Conservation (phyloP, 108 stramenopile species). For the Chaetoceros tenuissimus region DNA sequence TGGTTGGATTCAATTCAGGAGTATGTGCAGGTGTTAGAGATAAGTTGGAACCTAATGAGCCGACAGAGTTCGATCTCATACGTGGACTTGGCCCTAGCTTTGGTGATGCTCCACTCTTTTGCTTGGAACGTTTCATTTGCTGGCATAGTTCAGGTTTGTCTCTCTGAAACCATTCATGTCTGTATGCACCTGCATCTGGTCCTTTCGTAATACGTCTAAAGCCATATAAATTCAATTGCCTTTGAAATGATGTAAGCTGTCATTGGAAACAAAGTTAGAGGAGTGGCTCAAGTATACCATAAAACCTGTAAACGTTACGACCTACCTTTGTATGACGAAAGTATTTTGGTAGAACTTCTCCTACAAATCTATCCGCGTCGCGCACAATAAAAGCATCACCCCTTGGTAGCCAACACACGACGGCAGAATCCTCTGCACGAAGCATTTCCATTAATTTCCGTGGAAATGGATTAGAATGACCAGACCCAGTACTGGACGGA, state of each 20-base stretch:
- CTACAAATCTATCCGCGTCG: conserved; percentile 71
- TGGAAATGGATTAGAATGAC: conserved; percentile 83
- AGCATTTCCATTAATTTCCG: conserved; percentile 89
- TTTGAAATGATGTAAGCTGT: conserved; percentile 72
- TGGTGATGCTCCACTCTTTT: conserved; percentile 47
- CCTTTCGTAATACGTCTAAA: conserved; percentile 58
- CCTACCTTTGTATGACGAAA: conserved; percentile 86
- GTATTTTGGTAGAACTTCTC: conserved; percentile 71
- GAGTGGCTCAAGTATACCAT: neutral
- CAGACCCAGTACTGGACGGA: conserved; percentile 17
- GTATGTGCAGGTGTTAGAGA: conserved; percentile 25
- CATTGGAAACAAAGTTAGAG: neutral
- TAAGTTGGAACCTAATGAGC: conserved; percentile 31
- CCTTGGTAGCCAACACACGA: conserved; percentile 77
- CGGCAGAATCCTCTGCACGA: conserved; percentile 58
- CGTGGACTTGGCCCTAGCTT: conserved; percentile 40
- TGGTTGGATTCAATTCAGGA: conserved; percentile 21
- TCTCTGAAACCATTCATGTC: conserved; percentile 87
- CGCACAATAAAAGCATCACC: conserved; percentile 85
- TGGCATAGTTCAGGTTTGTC: conserved; percentile 80
- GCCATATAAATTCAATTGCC: conserved; percentile 82
- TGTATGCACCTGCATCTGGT: conserved; percentile 88
- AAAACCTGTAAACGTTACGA: neutral
- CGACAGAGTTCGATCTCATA: conserved; percentile 28
- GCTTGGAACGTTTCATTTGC: conserved; percentile 84